Evolutionary conservation across 1,284 basidiomycete genomes (phyloP).

Genomic region (Cryptococcus neoformans): DNA sequence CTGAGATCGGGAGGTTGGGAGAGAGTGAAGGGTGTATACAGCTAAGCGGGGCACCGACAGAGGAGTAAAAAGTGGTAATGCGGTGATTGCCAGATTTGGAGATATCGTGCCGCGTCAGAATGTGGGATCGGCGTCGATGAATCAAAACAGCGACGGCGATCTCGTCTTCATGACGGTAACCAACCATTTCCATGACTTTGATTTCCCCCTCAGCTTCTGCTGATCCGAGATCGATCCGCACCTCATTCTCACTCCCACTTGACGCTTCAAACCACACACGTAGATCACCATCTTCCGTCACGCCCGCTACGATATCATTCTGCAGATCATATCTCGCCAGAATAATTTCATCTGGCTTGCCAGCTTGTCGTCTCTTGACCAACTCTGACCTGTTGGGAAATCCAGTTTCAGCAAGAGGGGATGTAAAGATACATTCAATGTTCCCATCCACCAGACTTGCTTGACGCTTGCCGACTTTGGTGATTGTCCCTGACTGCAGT

Average conservation of each 20-base stretch:
- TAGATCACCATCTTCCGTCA: slow-evolving; percentile 40
- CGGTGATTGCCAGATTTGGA: background rate
- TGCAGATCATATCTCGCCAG: slow-evolving; percentile 27
- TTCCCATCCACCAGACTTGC: slow-evolving; percentile 7
- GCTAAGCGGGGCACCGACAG: slow-evolving; percentile 16
- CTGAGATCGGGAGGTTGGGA: slow-evolving; percentile 17
- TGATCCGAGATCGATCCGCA: slow-evolving; percentile 33
- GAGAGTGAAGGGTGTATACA: slow-evolving; percentile 15
- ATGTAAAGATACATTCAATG: slow-evolving; percentile 37
- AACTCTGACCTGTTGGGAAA: slow-evolving; percentile 33
- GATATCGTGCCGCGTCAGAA: slow-evolving; percentile 31
- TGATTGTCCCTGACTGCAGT: slow-evolving; percentile 9
- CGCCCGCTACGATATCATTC: slow-evolving; percentile 33
- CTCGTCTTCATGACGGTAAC: background rate
- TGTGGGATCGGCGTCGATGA: slow-evolving; percentile 24
- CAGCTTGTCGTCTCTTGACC: slow-evolving; percentile 26
- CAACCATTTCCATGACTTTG: slow-evolving; percentile 18
- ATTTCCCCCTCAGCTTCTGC: slow-evolving; percentile 26
- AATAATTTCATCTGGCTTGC: slow-evolving; percentile 32
- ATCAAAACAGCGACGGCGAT: slow-evolving; percentile 25
- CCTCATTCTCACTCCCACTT: slow-evolving; percentile 13
- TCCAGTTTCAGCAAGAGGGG: slow-evolving; percentile 17
- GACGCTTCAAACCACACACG: slow-evolving; percentile 31
- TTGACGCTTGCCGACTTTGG: slow-evolving; percentile 23
- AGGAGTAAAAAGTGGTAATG: slow-evolving; percentile 10